Evolutionary conservation across 768 basidiomycete species (phyloP).

Genomic region (Dendrothele bispora): DNA sequence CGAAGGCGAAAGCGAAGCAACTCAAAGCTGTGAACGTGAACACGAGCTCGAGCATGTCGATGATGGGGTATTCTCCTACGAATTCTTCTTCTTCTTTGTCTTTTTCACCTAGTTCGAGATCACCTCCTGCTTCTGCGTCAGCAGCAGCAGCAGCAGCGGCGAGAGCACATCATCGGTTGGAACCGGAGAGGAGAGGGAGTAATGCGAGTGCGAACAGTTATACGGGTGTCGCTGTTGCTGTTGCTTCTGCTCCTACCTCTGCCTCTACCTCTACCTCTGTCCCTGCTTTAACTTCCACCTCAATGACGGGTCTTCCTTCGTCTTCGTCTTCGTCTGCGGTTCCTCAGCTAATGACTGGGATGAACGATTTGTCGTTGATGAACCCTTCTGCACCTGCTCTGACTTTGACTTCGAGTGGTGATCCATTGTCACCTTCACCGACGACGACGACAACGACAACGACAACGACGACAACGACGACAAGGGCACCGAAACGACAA

Average conservation of each 20-base stretch:
- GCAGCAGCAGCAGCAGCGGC: too few species aligned
- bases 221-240: neutral
- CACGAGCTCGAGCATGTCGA: too few species aligned
- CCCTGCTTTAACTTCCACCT: constrained; percentile 5
- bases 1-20: too few species aligned
- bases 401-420: neutral
- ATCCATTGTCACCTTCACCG: neutral
- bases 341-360: too few species aligned
- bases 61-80: neutral
- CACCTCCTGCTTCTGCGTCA: too few species aligned
- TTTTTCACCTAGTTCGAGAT: constrained; percentile 31
- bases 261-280: constrained; percentile 8
- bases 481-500: constrained; percentile 20
- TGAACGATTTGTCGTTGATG: too few species aligned
- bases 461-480: neutral
- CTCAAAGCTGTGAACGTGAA: too few species aligned
- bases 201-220: constrained; percentile 34
- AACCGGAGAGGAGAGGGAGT: constrained; percentile 34
- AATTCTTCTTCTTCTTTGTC: constrained; percentile 13
- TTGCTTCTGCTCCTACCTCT: constrained; percentile 19
- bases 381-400: neutral
- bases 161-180: constrained; percentile 31
- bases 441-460: neutral
- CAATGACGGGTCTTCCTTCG: neutral
- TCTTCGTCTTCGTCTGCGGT: neutral